These are phyloP conservation scores for Fusarium sp. DNA, from an alignment of 2,329 filamentous ascomycete species.

Conservation along the genomic window DNA sequence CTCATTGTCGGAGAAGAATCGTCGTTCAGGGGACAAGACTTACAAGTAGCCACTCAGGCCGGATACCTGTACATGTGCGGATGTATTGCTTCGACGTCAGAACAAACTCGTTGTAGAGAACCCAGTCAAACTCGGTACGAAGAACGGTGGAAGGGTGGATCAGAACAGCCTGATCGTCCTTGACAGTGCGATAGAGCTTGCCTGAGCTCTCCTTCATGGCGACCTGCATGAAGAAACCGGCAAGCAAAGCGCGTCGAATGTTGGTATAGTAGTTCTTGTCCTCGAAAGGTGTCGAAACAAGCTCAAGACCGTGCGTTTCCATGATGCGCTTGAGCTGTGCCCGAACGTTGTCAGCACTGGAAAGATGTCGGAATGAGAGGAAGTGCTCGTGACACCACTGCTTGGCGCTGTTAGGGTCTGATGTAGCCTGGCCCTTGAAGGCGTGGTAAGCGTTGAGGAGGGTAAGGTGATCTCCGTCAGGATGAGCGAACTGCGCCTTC, in stretches of 20 bases:
- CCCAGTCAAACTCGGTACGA: conserved; percentile 91
- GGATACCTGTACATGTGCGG: conserved; percentile 89
- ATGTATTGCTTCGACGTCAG: conserved; percentile 99
- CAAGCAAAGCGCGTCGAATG: conserved; percentile 89
- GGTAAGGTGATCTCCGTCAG: conserved; percentile 94
- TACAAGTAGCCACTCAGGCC: conserved; percentile 93
- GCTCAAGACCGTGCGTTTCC: conserved; percentile 88
- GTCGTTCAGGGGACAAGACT: conserved; percentile 48
- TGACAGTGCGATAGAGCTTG: conserved; percentile 94
- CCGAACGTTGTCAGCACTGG: conserved; percentile 94
- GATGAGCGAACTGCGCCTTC: conserved; percentile 93
- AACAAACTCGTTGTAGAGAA: conserved; percentile 98
- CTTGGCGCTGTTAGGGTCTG: conserved; percentile 75
- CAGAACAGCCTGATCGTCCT: conserved; percentile 93
- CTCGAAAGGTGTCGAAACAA: conserved; percentile 89
- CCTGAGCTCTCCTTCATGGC: conserved; percentile 90
- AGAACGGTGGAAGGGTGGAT: conserved; percentile 94
- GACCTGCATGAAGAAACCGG: conserved; percentile 99
- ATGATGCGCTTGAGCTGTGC: conserved; percentile 94
- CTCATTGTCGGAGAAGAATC: neutral
- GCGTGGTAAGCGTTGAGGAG: conserved; percentile 98
- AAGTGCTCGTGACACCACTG: conserved; percentile 99
- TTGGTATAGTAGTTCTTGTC: conserved; percentile 99
- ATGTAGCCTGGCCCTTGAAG: conserved; percentile 78
- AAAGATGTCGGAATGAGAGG: conserved; percentile 86